Conservation (phyloP, 176 grass and related monocot genomes). For the Juncus effusus region DNA sequence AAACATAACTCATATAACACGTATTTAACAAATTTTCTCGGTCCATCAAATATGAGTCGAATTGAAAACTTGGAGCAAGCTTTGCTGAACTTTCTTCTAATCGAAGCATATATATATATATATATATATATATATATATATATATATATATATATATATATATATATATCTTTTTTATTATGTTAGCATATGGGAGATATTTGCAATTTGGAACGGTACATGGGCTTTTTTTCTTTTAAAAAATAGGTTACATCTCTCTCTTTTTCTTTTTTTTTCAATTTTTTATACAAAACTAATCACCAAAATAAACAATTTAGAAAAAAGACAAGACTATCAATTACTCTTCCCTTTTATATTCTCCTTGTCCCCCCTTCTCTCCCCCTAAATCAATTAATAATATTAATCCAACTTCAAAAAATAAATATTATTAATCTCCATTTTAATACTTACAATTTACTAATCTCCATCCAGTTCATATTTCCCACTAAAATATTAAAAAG, state of each 20-base stretch:
- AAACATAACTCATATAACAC: too few species aligned
- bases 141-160: too few species aligned
- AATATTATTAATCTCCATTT: neutral
- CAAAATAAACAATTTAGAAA: constrained; percentile 11
- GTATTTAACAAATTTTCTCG: too few species aligned
- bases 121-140: too few species aligned
- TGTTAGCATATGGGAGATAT: neutral
- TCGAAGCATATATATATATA: too few species aligned
- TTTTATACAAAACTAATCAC: constrained; percentile 2
- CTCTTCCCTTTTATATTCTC: constrained; percentile 20
- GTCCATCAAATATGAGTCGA: too few species aligned
- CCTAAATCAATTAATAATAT: constrained; percentile 1
- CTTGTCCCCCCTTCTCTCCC: neutral
- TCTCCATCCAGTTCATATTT: constrained; percentile 6
- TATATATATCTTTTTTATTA: too few species aligned
- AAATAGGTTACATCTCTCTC: neutral
- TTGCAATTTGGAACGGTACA: neutral
- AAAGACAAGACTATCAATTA: constrained; percentile 20
- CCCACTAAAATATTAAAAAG: constrained; percentile 23
- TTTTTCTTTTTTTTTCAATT: neutral
- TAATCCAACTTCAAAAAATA: constrained; percentile 22
- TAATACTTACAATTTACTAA: neutral
- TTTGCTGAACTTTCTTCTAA: too few species aligned
- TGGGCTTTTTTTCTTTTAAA: neutral
- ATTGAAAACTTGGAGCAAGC: too few species aligned